Evolutionary conservation across 495 filamentous ascomycete genomes (phyloP).

Genomic region (Hypoxylon cercidicola): DNA sequence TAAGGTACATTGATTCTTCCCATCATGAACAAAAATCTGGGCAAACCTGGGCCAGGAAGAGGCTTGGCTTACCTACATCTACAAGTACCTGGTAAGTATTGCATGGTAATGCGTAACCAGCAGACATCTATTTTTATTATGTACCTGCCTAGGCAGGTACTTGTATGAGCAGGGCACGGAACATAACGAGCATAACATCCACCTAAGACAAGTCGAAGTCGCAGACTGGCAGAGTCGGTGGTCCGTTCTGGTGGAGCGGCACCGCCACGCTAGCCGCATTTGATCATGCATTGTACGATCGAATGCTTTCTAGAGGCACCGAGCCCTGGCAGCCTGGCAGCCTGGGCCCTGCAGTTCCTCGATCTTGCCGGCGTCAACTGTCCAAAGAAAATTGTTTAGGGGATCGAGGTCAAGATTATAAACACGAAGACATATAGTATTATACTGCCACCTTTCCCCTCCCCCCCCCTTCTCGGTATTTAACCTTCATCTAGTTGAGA

Average conservation of each 20-base stretch:
- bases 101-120: slow-evolving; percentile 23
- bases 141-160: too few relatives aligned
- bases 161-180: neutral
- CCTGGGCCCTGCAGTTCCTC: slow-evolving; percentile 25
- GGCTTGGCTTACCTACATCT: slow-evolving; percentile 26
- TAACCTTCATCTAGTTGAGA: slow-evolving; percentile 2
- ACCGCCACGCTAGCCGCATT: slow-evolving; percentile 32
- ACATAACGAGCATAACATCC: neutral
- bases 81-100: slow-evolving; percentile 23
- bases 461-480: slow-evolving; percentile 15
- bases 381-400: slow-evolving; percentile 7
- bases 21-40: slow-evolving; percentile 33
- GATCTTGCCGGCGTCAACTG: slow-evolving; percentile 22
- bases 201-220: too few relatives aligned
- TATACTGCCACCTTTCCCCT: slow-evolving; percentile 5
- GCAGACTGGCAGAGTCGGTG: slow-evolving; percentile 1
- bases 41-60: slow-evolving; percentile 15
- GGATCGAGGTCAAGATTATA: neutral
- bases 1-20: slow-evolving; percentile 33
- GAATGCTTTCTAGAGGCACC: slow-evolving; percentile 24
- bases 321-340: too few relatives aligned
- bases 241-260: slow-evolving; percentile 16
- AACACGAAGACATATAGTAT: slow-evolving; percentile 11
- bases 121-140: slow-evolving; percentile 38
- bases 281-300: slow-evolving; percentile 41